These are phyloP conservation scores for Colletotrichum tamarilloi DNA, from an alignment of 2,329 filamentous ascomycete species.

Conservation along the genomic window DNA sequence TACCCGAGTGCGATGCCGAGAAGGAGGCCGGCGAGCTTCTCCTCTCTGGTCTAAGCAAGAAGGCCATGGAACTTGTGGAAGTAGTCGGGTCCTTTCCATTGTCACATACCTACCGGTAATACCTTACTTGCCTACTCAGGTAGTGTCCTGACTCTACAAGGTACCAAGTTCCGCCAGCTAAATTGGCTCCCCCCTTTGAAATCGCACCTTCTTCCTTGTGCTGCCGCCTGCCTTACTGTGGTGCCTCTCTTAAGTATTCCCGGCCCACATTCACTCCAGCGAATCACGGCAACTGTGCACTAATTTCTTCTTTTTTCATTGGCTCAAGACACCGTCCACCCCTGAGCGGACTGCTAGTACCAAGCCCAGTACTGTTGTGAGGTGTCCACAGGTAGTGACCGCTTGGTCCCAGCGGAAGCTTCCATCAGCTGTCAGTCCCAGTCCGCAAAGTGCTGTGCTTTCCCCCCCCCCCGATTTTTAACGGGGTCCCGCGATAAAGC, in stretches of 20 bases:
- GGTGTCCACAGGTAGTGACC: slow-evolving; percentile 12
- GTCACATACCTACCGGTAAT: no score
- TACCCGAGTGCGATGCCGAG: slow-evolving; percentile 28
- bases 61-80: no score
- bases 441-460: background rate
- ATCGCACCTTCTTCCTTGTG: background rate
- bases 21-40: slow-evolving; percentile 5
- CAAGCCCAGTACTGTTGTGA: slow-evolving; percentile 12
- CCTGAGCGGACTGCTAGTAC: slow-evolving; percentile 27
- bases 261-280: background rate
- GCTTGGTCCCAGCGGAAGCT: slow-evolving; percentile 20
- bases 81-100: background rate
- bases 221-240: background rate
- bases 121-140: no score
- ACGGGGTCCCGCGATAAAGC: slow-evolving; percentile 25
- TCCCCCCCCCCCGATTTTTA: slow-evolving; percentile 26
- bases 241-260: background rate
- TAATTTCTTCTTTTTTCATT: slow-evolving; percentile 29
- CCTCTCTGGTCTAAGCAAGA: background rate
- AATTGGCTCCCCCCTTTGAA: background rate
- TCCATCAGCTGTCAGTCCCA: slow-evolving; percentile 22
- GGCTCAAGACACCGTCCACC: background rate
- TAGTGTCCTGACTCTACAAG: background rate
- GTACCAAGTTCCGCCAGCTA: background rate
- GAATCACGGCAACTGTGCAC: slow-evolving; percentile 30